These are phyloP conservation scores for Excoecaria agallocha DNA, from an alignment of 345 rosid species.

Conservation along the genomic window DNA sequence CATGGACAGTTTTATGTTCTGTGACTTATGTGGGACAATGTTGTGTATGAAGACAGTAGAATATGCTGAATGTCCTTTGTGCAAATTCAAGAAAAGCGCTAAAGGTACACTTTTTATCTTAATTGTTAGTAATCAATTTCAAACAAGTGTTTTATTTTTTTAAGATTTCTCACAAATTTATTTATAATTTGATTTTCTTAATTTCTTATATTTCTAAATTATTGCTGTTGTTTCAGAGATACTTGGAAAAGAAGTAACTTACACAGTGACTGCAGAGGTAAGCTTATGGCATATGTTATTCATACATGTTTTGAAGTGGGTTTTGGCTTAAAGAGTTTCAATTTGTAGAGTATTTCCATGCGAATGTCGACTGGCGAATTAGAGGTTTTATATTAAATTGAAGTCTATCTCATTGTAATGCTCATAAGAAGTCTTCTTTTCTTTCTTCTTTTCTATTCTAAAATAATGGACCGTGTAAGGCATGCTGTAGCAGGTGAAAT, in stretches of 20 bases:
- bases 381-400: background rate
- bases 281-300: background rate
- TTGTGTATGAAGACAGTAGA: constrained; percentile 24
- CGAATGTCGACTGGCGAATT: background rate
- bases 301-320: background rate
- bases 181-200: no score
- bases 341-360: background rate
- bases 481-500: no score
- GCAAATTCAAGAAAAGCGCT: constrained; percentile 36
- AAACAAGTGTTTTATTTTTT: no score
- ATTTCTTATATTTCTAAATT: background rate
- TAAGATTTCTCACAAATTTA: no score
- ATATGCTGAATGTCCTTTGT: constrained; percentile 36
- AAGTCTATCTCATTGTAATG: background rate
- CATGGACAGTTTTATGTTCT: constrained; percentile 47
- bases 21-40: constrained; percentile 53
- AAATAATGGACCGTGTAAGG: no score
- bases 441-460: background rate
- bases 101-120: constrained; percentile 29
- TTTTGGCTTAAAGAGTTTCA: background rate
- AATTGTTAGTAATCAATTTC: background rate
- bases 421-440: background rate
- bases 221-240: constrained; percentile 8
- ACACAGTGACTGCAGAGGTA: constrained; percentile 27
- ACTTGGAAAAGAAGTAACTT: constrained; percentile 12